Evolutionary conservation across 176 grass and related monocot species (phyloP).

Genomic region (Bothriochloa decipiens): DNA sequence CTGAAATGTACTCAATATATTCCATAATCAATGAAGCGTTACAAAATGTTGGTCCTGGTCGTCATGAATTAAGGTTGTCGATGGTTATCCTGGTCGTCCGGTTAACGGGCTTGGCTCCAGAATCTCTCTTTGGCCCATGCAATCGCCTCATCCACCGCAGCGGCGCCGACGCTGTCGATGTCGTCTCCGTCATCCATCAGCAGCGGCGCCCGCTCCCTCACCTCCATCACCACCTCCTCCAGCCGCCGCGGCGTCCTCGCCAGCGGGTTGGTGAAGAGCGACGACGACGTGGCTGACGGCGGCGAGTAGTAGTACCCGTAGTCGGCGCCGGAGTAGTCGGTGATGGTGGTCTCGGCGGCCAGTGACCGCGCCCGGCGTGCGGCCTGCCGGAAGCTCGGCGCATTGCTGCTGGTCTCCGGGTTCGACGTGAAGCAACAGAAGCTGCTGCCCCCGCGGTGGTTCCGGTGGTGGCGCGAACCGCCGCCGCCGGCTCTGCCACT

Average conservation of each 20-base stretch:
- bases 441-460: constrained; percentile 43
- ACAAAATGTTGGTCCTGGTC: constrained; percentile 21
- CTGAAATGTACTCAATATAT: constrained; percentile 10
- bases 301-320: constrained; percentile 65
- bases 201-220: constrained; percentile 48
- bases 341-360: constrained; percentile 39
- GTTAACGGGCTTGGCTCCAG: constrained; percentile 49
- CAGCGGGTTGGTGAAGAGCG: constrained; percentile 47
- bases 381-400: constrained; percentile 63
- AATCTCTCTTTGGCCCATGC: constrained; percentile 91
- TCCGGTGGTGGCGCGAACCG: constrained; percentile 14
- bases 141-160: constrained; percentile 72
- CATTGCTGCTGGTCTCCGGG: constrained; percentile 58
- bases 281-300: constrained; percentile 60
- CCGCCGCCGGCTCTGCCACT: constrained; percentile 16
- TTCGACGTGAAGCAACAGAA: constrained; percentile 76
- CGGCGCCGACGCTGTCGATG: constrained; percentile 57
- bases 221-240: constrained; percentile 45
- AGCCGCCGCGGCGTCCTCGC: constrained; percentile 42
- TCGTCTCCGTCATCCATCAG: constrained; percentile 55
- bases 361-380: constrained; percentile 34
- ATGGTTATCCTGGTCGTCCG: not conserved
- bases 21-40: constrained; percentile 6
- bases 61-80: not conserved
- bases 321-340: constrained; percentile 49